phyloP scores from a whole-genome alignment of 768 basidiomycete genomes.

The Gloeophyllum trabeum region DNA sequence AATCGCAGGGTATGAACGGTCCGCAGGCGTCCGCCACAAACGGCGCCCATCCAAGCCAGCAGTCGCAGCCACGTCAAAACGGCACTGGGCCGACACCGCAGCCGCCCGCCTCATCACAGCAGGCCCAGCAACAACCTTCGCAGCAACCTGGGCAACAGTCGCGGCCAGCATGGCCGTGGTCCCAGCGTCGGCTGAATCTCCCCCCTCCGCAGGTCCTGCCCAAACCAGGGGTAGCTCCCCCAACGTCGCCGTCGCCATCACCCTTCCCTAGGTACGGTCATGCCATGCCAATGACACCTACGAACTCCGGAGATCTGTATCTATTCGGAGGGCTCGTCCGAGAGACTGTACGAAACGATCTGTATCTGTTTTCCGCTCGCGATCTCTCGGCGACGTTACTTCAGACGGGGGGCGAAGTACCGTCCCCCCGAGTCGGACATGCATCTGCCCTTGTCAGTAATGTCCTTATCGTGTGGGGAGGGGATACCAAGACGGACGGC shows the following conservation, averaged over 20 bases:
- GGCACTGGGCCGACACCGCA: constrained; percentile 4
- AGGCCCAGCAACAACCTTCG: constrained; percentile 19
- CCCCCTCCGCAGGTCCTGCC: constrained; percentile 54
- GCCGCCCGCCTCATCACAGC: constrained; percentile 13
- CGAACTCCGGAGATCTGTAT: constrained; percentile 81
- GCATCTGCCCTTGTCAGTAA: constrained; percentile 92
- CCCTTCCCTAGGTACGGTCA: constrained; percentile 98
- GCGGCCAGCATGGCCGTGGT: constrained; percentile 75
- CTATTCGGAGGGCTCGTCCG: constrained; percentile 95
- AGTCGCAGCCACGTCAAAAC: constrained; percentile 6
- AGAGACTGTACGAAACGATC: constrained; percentile 82
- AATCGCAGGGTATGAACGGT: no score
- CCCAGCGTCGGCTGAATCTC: constrained; percentile 59
- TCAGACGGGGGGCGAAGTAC: constrained; percentile 83
- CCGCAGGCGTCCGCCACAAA: no score
- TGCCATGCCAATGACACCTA: constrained; percentile 72
- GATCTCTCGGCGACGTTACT: constrained; percentile 73
- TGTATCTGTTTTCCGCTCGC: constrained; percentile 80
- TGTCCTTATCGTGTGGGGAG: constrained; percentile 96
- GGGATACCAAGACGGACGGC: constrained; percentile 81
- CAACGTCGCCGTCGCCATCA: constrained; percentile 63
- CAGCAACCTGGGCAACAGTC: neutral
- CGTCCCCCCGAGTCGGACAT: constrained; percentile 90
- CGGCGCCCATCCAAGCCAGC: constrained; percentile 7
- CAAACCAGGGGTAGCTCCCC: constrained; percentile 53